Evolutionary conservation across 2,329 filamentous ascomycete genomes (phyloP).

Genomic region (Fusarium clavum): DNA sequence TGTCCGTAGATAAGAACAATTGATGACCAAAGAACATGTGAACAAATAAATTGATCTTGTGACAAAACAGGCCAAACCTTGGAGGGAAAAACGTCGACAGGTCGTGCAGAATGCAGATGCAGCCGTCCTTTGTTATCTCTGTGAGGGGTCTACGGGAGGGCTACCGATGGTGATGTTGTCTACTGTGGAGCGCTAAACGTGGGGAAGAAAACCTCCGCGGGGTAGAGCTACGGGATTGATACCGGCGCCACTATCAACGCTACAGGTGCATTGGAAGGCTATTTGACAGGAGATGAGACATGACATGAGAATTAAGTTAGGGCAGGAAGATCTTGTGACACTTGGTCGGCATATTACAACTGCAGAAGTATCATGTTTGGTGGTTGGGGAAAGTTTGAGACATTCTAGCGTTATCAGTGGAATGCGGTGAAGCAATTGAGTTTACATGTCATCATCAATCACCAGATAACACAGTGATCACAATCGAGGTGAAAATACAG

Average conservation of each 20-base stretch:
- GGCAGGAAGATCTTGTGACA: background rate
- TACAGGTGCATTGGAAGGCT: background rate
- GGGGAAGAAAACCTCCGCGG: conserved; percentile 7
- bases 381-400: background rate
- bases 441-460: background rate
- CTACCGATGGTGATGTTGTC: conserved; percentile 19
- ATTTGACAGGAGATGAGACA: background rate
- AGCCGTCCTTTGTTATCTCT: conserved; percentile 18
- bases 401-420: background rate
- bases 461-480: background rate
- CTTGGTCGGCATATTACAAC: background rate
- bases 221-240: conserved; percentile 18
- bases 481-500: background rate
- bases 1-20: background rate
- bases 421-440: conserved; percentile 9
- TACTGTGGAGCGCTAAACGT: background rate
- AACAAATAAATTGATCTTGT: background rate
- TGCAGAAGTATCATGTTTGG: background rate
- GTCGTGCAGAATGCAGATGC: conserved; percentile 34
- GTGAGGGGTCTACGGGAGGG: conserved; percentile 20
- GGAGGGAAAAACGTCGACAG: conserved; percentile 27
- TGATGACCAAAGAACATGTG: background rate
- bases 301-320: background rate
- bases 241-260: conserved; percentile 12
- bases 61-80: conserved; percentile 26